Percentiles rank a stretch among this genome's conserved stretches.
Evolutionary conservation across 495 filamentous ascomycete genomes (phyloP).

Genomic region (Saxispiralis lemnorum): DNA sequence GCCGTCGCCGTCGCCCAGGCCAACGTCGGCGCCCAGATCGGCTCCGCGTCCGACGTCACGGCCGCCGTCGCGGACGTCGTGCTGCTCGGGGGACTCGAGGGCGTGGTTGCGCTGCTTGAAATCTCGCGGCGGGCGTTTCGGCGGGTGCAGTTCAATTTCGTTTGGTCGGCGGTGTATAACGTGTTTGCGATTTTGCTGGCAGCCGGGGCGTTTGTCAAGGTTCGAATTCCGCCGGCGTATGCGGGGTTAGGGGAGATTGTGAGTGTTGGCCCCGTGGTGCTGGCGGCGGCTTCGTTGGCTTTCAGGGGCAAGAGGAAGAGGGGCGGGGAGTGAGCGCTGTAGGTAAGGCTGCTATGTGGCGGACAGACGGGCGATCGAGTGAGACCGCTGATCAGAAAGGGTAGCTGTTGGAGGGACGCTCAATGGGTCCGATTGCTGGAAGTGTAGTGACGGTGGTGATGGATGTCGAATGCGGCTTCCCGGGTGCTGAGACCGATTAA

Average conservation of each 20-base stretch:
- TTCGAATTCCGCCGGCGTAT: conserved; percentile 52
- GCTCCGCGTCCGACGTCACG: conserved; percentile 45
- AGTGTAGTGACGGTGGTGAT: no score
- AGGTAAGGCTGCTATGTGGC: no score
- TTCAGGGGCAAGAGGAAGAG: no score
- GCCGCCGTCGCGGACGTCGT: conserved; percentile 52
- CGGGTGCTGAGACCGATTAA: no score
- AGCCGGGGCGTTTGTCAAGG: conserved; percentile 47
- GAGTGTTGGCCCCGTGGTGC: conserved; percentile 58
- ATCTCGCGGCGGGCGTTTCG: conserved; percentile 35
- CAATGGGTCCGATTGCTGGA: no score
- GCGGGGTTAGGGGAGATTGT: conserved; percentile 63
- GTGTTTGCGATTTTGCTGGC: conserved; percentile 51
- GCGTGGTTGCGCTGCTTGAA: conserved; percentile 41
- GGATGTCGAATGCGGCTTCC: no score
- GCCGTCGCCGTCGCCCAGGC: conserved; percentile 55
- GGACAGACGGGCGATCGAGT: no score
- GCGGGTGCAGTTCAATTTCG: conserved; percentile 53
- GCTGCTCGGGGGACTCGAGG: conserved; percentile 38
- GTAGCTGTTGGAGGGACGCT: no score
- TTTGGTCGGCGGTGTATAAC: conserved; percentile 60
- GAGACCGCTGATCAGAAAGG: no score
- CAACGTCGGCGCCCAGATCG: conserved; percentile 55
- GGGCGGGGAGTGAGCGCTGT: no score
- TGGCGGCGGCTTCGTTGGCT: conserved; percentile 2